phyloP scores from a whole-genome alignment of 1,139 yeast species.

The Kurtzmaniella quercitrusa region DNA sequence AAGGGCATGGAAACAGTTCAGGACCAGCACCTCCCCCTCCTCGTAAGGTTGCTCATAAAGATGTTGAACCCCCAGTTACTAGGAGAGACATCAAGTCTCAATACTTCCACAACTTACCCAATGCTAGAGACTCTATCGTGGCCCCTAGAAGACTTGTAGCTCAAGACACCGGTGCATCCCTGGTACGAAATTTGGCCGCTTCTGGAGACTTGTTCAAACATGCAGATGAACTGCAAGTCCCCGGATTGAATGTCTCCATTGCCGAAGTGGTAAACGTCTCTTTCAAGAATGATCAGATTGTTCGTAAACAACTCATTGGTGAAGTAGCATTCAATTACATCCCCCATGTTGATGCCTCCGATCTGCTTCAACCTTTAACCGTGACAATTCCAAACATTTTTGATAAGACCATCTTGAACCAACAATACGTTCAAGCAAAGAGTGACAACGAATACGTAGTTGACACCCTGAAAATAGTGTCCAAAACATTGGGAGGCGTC shows the following conservation, averaged over 20 bases:
- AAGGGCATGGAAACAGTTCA: slow-evolving; percentile 3
- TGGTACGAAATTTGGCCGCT: slow-evolving; percentile 19
- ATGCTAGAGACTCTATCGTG: slow-evolving; percentile 34
- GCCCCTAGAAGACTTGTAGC: slow-evolving; percentile 14
- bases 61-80: slow-evolving; percentile 6
- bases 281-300: slow-evolving; percentile 60
- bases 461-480: slow-evolving; percentile 34
- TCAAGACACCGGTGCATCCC: slow-evolving; percentile 33
- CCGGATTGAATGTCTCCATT: slow-evolving; percentile 70
- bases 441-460: slow-evolving; percentile 23
- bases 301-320: slow-evolving; percentile 63
- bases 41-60: slow-evolving; percentile 45
- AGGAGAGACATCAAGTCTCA: slow-evolving; percentile 52
- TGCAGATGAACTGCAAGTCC: slow-evolving; percentile 42
- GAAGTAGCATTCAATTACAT: slow-evolving; percentile 74
- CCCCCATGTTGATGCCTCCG: slow-evolving; percentile 14
- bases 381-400: slow-evolving; percentile 30
- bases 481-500: slow-evolving; percentile 69
- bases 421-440: slow-evolving; percentile 32
- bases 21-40: slow-evolving; percentile 73
- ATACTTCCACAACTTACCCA: slow-evolving; percentile 48
- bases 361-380: slow-evolving; percentile 14
- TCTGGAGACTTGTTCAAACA: slow-evolving; percentile 42
- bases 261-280: slow-evolving; percentile 80
- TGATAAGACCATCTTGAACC: slow-evolving; percentile 39